phyloP scores from a whole-genome alignment of 2,329 filamentous ascomycete genomes.

The Boeremia lycopersici region DNA sequence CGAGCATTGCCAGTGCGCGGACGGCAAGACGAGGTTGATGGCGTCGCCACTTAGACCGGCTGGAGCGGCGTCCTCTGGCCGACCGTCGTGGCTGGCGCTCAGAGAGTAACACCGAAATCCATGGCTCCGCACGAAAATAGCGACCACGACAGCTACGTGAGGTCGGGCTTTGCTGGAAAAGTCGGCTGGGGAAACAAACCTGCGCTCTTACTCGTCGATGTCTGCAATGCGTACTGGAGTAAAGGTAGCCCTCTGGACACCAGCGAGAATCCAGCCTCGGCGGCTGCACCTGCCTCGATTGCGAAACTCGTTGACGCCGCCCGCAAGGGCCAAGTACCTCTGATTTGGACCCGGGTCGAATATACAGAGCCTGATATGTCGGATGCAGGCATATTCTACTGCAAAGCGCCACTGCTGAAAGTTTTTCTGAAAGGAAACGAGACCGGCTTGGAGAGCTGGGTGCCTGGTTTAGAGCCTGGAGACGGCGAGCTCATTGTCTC shows the following conservation, averaged over 20 bases:
- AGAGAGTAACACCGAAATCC: constrained; percentile 17
- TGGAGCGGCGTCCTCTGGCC: constrained; percentile 10
- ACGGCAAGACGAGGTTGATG: constrained; percentile 11
- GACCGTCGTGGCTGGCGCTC: constrained; percentile 14
- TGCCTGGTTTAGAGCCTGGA: constrained; percentile 49
- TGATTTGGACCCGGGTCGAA: constrained; percentile 54
- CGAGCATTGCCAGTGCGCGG: constrained; percentile 13
- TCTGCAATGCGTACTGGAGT: constrained; percentile 56
- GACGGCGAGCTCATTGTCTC: constrained; percentile 45
- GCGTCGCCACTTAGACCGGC: constrained; percentile 10
- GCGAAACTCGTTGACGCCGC: constrained; percentile 50
- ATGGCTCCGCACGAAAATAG: constrained; percentile 28
- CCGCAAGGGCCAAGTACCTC: constrained; percentile 46
- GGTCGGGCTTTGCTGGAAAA: constrained; percentile 49
- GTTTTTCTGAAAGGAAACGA: constrained; percentile 51
- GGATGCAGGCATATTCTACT: constrained; percentile 54
- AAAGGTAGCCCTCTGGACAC: constrained; percentile 51
- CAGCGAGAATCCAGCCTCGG: constrained; percentile 46
- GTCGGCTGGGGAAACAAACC: constrained; percentile 54
- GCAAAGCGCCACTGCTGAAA: constrained; percentile 51
- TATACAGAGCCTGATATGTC: constrained; percentile 53
- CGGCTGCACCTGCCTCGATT: constrained; percentile 48
- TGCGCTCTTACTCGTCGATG: constrained; percentile 55
- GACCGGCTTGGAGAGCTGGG: constrained; percentile 49
- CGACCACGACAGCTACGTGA: constrained; percentile 32